phyloP scores from a whole-genome alignment of 495 filamentous ascomycete species.

The Letharia lupina region DNA sequence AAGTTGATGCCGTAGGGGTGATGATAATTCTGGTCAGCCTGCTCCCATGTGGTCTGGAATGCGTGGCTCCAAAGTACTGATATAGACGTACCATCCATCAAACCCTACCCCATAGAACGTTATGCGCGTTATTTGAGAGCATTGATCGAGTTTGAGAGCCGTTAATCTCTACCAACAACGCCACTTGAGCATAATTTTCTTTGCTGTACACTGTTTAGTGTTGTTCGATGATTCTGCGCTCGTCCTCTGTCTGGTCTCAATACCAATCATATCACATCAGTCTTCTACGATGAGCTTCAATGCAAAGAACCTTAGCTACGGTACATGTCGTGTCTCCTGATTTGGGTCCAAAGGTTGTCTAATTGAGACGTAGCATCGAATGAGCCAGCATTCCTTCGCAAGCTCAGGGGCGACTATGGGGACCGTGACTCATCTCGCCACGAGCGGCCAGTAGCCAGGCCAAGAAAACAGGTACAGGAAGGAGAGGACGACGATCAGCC shows the following conservation, averaged over 20 bases:
- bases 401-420: constrained; percentile 15
- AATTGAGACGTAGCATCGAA: constrained; percentile 17
- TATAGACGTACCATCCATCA: background rate
- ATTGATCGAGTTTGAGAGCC: background rate
- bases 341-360: background rate
- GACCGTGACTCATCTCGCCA: constrained; percentile 22
- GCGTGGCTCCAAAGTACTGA: background rate
- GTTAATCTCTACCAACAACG: background rate
- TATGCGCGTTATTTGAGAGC: background rate
- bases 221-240: background rate
- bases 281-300: constrained; percentile 8
- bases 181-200: background rate
- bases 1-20: background rate
- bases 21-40: background rate
- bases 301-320: constrained; percentile 23
- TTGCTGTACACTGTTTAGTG: background rate
- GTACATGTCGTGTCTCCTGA: constrained; percentile 8
- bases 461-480: constrained; percentile 25
- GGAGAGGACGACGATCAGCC: constrained; percentile 32
- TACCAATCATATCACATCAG: background rate
- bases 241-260: background rate
- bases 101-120: background rate
- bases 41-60: background rate
- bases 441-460: constrained; percentile 25
- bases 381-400: constrained; percentile 24